Base-by-base conservation (phyloP, 2,329 filamentous ascomycete genomes). In the Trichophyton equinum region DNA sequence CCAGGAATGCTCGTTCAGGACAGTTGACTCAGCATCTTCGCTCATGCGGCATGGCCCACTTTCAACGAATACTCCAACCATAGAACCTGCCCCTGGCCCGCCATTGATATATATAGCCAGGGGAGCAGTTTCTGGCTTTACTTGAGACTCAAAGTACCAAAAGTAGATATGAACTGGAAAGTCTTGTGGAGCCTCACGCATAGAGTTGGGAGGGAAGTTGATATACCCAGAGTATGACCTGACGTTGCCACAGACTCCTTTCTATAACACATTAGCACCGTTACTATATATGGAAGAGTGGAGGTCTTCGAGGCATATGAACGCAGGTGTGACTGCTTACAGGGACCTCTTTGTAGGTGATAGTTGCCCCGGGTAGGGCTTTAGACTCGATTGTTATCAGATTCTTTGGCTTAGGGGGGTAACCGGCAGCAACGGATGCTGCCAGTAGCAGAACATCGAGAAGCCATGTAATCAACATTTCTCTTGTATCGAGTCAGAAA, bases 121-220 rank as follows among this genome's bases (percentile, higher is more conserved):
- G 4, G 73, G 73, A 53, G 72, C 72, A 36, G 71, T 65, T 1
- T 73, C 67, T 3, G 74, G 72, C 20, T 68, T 68, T 61, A 68
- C 65, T 49, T 75, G 71, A 6, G 71, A 73, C 64, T 76, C 75
- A 60, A 76, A 76, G 66, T 75, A 77, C 74, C 75, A 76, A 66
- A 76, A 77, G 67, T 76, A 77, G 58, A 79, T 69, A 63, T 79
- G 76, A 59, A 76, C 75, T 20, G 65, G 60, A 27, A n/a, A 59
- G 20, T 51, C 22, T n/a, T 59, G 57, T 13, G 40, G 27, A 11
- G 44, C 44, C 27, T 59, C 57, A n/a, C 25, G 27, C 40, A 51
- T 59, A 33, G 57, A 59, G 42, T 51, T 51, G 20, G 57, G 57
- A 20, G 42, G 57, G 44, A 59, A 59, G 40, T 51, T 47, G 40